phyloP scores from a whole-genome alignment of 2,329 filamentous ascomycete genomes.

The Calonectria pseudoreteaudii region DNA sequence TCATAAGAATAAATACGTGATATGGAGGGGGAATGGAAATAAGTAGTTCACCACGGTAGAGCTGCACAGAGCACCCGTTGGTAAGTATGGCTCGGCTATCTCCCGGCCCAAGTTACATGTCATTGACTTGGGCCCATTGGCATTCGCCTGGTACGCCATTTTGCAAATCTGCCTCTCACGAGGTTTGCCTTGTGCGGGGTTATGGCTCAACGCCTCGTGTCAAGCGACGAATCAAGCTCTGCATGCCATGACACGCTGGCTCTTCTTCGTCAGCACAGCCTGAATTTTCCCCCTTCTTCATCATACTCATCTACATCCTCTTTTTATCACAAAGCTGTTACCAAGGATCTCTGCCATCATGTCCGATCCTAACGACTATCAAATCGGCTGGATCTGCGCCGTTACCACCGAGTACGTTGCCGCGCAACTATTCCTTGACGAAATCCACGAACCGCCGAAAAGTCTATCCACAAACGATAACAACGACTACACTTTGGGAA shows the following conservation, averaged over 20 bases:
- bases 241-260: background rate
- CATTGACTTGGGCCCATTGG: background rate
- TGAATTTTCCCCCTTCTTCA: background rate
- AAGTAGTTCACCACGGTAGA: no score
- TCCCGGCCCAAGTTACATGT: background rate
- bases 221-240: background rate
- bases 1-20: background rate
- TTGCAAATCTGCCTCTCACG: background rate
- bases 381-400: background rate
- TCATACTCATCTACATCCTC: background rate
- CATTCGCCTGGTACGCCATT: no score
- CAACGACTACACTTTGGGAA: conserved; percentile 9
- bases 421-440: background rate
- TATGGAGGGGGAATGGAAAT: background rate
- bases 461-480: background rate
- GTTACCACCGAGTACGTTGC: background rate
- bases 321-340: background rate
- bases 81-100: background rate
- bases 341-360: background rate
- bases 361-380: background rate
- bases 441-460: background rate
- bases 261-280: background rate
- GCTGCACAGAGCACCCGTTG: background rate
- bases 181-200: background rate
- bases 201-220: background rate